Evolutionary conservation across 805 yeast genomes (phyloP).

Genomic region (Cyberlindnera veronae): DNA sequence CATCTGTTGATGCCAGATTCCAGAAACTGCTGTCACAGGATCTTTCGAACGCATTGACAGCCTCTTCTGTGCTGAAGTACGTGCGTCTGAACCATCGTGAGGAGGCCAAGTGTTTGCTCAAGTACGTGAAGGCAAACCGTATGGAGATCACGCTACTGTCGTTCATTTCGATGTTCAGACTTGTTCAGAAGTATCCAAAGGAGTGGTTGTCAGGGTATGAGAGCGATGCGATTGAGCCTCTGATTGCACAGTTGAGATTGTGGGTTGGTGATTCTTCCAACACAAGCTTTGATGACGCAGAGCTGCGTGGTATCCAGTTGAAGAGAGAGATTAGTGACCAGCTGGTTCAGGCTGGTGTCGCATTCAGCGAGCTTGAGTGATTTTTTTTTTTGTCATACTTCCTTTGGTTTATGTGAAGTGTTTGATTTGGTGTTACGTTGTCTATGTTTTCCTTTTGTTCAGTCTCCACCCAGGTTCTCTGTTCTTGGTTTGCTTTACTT

Average conservation of each 20-base stretch:
- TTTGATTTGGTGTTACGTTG: neutral
- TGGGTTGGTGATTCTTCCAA: conserved; percentile 30
- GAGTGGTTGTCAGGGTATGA: conserved; percentile 21
- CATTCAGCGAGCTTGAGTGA: conserved; percentile 20
- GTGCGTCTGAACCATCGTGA: conserved; percentile 15
- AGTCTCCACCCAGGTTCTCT: no score
- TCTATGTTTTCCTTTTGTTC: neutral
- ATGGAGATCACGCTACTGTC: conserved; percentile 25
- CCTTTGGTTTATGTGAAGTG: no score
- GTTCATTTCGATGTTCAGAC: conserved; percentile 26
- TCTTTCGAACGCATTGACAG: conserved; percentile 24
- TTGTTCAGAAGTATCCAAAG: conserved; percentile 26
- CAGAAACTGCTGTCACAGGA: conserved; percentile 23
- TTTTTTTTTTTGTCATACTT: no score
- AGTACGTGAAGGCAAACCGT: conserved; percentile 18
- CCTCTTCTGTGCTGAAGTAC: conserved; percentile 24
- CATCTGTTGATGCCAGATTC: conserved; percentile 18
- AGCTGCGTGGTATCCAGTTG: conserved; percentile 23
- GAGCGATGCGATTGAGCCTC: conserved; percentile 18
- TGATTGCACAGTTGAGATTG: conserved; percentile 25
- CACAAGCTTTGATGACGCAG: conserved; percentile 22
- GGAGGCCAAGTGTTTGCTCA: conserved; percentile 18
- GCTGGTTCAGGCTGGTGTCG: conserved; percentile 26
- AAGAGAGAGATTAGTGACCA: conserved; percentile 31
- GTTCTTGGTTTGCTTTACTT: no score